A percentile compares a stretch with the other conserved stretches of the same genome.
phyloP scores from a whole-genome alignment of 331 rosid genomes.

The Quercus tomentella region DNA sequence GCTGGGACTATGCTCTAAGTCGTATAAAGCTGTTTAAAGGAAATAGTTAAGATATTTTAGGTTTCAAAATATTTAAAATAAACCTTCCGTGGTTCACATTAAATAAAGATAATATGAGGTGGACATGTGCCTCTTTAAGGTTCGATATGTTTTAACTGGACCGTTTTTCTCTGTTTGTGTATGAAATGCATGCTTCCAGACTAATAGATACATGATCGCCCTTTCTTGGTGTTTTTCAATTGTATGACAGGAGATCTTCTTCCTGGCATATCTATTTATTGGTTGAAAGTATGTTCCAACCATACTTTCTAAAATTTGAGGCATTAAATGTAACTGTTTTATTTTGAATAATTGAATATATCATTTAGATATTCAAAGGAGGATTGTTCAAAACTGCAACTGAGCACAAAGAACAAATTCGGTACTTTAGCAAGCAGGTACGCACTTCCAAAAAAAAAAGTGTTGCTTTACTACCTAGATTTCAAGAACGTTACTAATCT shows the following conservation, averaged over 20 bases:
- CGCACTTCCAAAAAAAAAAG: background rate
- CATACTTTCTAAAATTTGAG: background rate
- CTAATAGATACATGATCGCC: background rate
- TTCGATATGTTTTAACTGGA: background rate
- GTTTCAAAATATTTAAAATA: background rate
- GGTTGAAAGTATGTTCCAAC: background rate
- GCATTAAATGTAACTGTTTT: background rate
- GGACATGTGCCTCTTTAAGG: too few species aligned
- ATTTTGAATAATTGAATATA: constrained; percentile 9
- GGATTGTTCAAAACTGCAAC: constrained; percentile 89
- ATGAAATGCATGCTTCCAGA: background rate
- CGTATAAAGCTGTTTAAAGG: background rate
- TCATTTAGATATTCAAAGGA: constrained; percentile 71
- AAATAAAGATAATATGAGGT: background rate
- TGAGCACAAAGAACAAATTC: constrained; percentile 89
- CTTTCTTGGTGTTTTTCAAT: background rate
- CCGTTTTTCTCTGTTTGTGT: background rate
- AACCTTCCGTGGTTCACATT: background rate
- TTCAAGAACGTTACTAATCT: background rate
- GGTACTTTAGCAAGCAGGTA: constrained; percentile 95
- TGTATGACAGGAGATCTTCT: too few species aligned
- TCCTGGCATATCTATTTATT: background rate
- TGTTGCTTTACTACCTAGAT: constrained; percentile 3
- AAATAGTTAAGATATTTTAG: background rate
- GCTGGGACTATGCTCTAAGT: background rate